Conservation (phyloP, 2,329 filamentous ascomycete species). For the Diaporthe velutina region DNA sequence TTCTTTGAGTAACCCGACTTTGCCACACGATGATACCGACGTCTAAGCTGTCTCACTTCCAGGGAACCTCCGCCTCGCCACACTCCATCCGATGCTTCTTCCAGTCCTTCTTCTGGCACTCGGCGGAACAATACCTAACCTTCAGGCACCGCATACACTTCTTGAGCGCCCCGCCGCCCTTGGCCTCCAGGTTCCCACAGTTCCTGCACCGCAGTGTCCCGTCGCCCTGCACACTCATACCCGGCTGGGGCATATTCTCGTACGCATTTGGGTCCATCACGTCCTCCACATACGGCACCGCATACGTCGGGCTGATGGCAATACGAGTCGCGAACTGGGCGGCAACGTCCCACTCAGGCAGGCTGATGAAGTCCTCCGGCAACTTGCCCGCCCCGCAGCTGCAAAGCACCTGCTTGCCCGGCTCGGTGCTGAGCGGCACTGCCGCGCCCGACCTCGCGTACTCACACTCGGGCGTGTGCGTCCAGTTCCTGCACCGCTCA, state of each 20-base stretch:
- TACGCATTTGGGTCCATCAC: constrained; percentile 1
- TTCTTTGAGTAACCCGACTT: no score
- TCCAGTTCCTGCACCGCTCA: constrained; percentile 64
- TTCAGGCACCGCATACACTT: constrained; percentile 59
- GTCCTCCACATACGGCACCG: constrained; percentile 58
- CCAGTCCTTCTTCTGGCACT: constrained; percentile 69
- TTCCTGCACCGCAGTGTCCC: constrained; percentile 47
- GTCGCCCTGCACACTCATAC: background rate
- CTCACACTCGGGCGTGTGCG: constrained; percentile 57
- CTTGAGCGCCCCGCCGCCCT: constrained; percentile 51
- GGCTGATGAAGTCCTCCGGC: constrained; percentile 53
- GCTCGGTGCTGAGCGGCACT: constrained; percentile 55
- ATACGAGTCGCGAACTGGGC: constrained; percentile 63
- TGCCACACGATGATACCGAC: background rate
- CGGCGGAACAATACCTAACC: constrained; percentile 63
- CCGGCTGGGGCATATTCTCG: background rate
- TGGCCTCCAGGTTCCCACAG: constrained; percentile 52
- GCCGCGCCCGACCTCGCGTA: constrained; percentile 52
- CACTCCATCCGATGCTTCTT: constrained; percentile 63
- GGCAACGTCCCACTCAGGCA: constrained; percentile 60
- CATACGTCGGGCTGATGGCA: constrained; percentile 68
- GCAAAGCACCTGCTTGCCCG: constrained; percentile 56
- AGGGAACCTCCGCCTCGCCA: constrained; percentile 41
- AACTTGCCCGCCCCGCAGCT: constrained; percentile 59
- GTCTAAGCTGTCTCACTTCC: background rate